Evolutionary conservation across 2,329 filamentous ascomycete genomes (phyloP), one percentile per base, ranked within the genome.

Genomic region (Rhinocladiella mackenziei): DNA sequence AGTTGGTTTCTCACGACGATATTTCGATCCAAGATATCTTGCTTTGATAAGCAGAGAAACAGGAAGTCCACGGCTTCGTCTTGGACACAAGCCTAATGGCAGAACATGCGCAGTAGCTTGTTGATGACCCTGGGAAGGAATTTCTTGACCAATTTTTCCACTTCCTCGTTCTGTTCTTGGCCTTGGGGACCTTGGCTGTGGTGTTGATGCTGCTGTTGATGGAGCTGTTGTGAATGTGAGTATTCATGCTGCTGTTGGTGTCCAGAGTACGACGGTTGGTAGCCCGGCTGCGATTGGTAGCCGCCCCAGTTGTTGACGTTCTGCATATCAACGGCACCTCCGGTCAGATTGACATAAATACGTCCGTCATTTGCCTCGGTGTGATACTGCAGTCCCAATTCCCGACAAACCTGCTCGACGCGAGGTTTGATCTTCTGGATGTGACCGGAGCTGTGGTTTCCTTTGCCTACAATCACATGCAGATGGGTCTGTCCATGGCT

Each of bases 341-440:
- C 88, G 55, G 83, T 80, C 53, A 97, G 72, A 61, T 96, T 85
- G 50, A 97, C 80, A 62, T 87, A 95, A 30, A 98, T 89, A 11
- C 89, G 73, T 1, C 92, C 92, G 6, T 84, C 84, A 57, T 98
- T 97, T 36, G 85, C 83, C 70, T 97, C 92, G 1, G 88, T 94
- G 44, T 76, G 69, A 66, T 85, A 96, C 58, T 89, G 77, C 42
- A 98, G 72, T 0, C 89, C 87, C 32, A 94, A 68, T 63, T 96
- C 84, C 36, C 73, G 77, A 66, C 91, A 95, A 36, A 97, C 74
- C 62, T 86, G 76, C 69, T 97, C 89, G 31, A 97, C 88, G 50
- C 86, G 77, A n/a, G 92, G 92, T 70, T 94, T 96, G 66, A 98
- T 82, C 74, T 92, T 96, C 66, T 95, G 88, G 17, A 97, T 76